Evolutionary conservation across 2,329 filamentous ascomycete species (phyloP).

Genomic region (Plectosphaerella cucumerina): DNA sequence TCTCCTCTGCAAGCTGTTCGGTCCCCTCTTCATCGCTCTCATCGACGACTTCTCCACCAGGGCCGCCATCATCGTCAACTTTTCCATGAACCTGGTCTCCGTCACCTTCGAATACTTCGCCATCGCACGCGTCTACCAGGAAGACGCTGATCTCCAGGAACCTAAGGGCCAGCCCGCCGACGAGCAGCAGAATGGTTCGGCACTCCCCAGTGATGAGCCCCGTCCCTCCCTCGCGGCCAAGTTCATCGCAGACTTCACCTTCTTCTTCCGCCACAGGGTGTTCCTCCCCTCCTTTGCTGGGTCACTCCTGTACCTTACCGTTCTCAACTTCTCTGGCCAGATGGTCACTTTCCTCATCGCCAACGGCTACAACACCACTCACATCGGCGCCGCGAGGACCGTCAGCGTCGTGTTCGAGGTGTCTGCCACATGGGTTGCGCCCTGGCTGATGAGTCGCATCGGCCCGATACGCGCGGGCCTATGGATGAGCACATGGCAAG

Average conservation of each 20-base stretch:
- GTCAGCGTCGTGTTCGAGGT: conserved; percentile 46
- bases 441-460: conserved; percentile 41
- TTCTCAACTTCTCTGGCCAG: conserved; percentile 46
- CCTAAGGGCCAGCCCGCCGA: conserved; percentile 10
- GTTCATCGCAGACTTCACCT: conserved; percentile 19
- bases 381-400: conserved; percentile 43
- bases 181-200: background rate
- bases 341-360: conserved; percentile 55
- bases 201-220: background rate
- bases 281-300: conserved; percentile 52
- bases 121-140: conserved; percentile 32
- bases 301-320: conserved; percentile 51
- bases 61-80: conserved; percentile 42
- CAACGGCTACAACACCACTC: conserved; percentile 35
- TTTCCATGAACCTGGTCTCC: conserved; percentile 45
- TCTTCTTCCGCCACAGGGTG: conserved; percentile 43
- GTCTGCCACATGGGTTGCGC: conserved; percentile 49
- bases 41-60: conserved; percentile 43
- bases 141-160: conserved; percentile 19
- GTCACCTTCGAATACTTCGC: conserved; percentile 48
- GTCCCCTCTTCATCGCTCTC: conserved; percentile 50
- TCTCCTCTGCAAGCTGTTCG: conserved; percentile 53
- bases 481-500: conserved; percentile 63
- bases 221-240: background rate
- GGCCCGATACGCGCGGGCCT: conserved; percentile 54